Percentiles rank a stretch among this genome's conserved stretches.
Evolutionary conservation across 768 basidiomycete species (phyloP).

Genomic region (Trametes villosa): DNA sequence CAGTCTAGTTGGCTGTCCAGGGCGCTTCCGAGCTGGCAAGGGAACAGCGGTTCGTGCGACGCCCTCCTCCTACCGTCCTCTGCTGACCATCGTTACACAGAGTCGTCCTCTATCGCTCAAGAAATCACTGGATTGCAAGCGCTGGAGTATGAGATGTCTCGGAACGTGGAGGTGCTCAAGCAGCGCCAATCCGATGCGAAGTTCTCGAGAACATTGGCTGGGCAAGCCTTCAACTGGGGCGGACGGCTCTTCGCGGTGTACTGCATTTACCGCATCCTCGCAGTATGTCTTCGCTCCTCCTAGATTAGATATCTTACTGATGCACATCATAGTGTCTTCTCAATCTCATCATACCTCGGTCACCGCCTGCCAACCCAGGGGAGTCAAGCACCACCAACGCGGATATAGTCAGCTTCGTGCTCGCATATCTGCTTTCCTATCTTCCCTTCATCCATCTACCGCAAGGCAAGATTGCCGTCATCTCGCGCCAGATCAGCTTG

Average conservation of each 20-base stretch:
- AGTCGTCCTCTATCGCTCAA: conserved; percentile 46
- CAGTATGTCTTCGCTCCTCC: conserved; percentile 46
- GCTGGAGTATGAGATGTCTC: conserved; percentile 68
- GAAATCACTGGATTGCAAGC: conserved; percentile 69
- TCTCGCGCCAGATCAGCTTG: conserved; percentile 64
- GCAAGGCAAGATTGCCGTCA: conserved; percentile 41
- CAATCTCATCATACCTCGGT: conserved; percentile 51
- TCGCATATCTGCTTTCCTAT: conserved; percentile 46
- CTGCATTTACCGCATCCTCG: conserved; percentile 64
- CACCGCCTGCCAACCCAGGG: conserved; percentile 14
- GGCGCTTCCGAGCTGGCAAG: conserved; percentile 54
- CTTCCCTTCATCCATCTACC: conserved; percentile 39
- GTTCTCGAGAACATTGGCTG: conserved; percentile 59
- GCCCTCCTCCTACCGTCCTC: neutral
- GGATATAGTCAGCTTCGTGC: conserved; percentile 47
- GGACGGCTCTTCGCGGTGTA: conserved; percentile 67
- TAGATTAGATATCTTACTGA: conserved; percentile 3
- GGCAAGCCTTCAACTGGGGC: conserved; percentile 50
- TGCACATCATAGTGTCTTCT: conserved; percentile 46
- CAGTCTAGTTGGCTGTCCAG: conserved; percentile 51
- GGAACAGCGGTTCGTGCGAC: conserved; percentile 40
- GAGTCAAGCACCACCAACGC: conserved; percentile 20
- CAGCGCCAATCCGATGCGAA: conserved; percentile 51
- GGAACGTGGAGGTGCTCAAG: conserved; percentile 55
- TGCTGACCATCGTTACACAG: conserved; percentile 28